Base-by-base conservation (phyloP, 139 green algal genomes). In the Zygnema circumcarinatum region DNA sequence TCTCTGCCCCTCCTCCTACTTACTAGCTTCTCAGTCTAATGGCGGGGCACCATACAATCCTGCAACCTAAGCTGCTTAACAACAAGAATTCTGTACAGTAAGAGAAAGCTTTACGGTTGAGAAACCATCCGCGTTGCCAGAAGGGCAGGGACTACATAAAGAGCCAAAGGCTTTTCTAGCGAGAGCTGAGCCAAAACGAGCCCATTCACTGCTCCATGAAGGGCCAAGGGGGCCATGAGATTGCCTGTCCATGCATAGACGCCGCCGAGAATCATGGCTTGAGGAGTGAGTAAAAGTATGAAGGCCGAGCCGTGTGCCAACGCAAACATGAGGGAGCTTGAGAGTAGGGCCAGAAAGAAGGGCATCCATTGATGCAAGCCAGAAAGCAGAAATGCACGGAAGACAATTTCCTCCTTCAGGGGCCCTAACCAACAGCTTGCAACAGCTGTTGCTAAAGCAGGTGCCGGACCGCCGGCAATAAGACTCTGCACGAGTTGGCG, bases 401-500 rank as follows among this genome's bases (percentile, higher is more conserved):
- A 78, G 7, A 78, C 3, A 42, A 78, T 40, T 42, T 78, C 69
- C 69, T 78, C 69, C 69, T 78, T 78, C 3, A 78, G 69, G 11
- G 69, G 69, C 11, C 69, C 69, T 11, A 78, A 62, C 7, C 47
- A 7, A 16, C 47, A 62, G 16, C 47, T 25, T 7, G 16, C 47
- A 16, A 62, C 7, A 62, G 47, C 16, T 62, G 47, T 62, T 16
- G 16, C 47, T 16, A 62, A 62, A 62, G 16, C 47, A 25, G 47
- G 16, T 62, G 16, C 16, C 47, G 47, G 47, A 62, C 47, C 47
- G 16, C 47, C 47, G 7, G 7, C 47, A 16, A 62, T 7, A 62
- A 62, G 47, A 62, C 47, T 62, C 47, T 62, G 7, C 47, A 62
- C 7, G 16, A 62, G 16, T 62, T 62, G 47, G 47, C 47, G 47